These are phyloP conservation scores for Madurella mycetomatis DNA, from an alignment of 2,329 filamentous ascomycete species.

Conservation along the genomic window DNA sequence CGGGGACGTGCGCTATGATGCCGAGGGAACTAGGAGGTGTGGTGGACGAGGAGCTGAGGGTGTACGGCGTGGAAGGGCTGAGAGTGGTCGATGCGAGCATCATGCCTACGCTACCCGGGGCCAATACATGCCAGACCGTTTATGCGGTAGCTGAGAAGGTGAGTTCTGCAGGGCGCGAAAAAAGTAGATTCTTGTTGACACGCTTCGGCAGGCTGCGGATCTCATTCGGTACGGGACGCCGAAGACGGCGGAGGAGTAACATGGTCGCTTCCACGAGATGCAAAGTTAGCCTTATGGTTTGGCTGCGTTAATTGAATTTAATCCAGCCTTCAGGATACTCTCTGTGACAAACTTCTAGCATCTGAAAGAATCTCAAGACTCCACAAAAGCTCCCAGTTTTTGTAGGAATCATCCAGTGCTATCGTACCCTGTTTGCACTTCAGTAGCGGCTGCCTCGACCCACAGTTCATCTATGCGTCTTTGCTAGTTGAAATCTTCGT, in stretches of 20 bases:
- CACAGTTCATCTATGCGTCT: too few relatives aligned
- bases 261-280: too few relatives aligned
- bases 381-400: too few relatives aligned
- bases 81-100: constrained; percentile 25
- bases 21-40: constrained; percentile 24
- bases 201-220: constrained; percentile 14
- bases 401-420: too few relatives aligned
- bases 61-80: constrained; percentile 21
- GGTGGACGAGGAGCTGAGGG: constrained; percentile 24
- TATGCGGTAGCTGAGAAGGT: constrained; percentile 27
- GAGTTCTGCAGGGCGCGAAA: neutral
- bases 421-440: too few relatives aligned
- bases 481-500: too few relatives aligned
- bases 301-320: too few relatives aligned
- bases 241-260: neutral
- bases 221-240: constrained; percentile 13
- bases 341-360: too few relatives aligned
- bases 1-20: constrained; percentile 28
- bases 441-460: too few relatives aligned
- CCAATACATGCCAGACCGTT: constrained; percentile 23
- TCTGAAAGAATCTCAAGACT: too few relatives aligned
- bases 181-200: neutral
- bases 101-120: constrained; percentile 19
- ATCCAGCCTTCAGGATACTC: too few relatives aligned
- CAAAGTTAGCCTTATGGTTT: too few relatives aligned